Evolutionary conservation across 345 rosid genomes (phyloP).

Genomic region (Odontarrhena argentea): DNA sequence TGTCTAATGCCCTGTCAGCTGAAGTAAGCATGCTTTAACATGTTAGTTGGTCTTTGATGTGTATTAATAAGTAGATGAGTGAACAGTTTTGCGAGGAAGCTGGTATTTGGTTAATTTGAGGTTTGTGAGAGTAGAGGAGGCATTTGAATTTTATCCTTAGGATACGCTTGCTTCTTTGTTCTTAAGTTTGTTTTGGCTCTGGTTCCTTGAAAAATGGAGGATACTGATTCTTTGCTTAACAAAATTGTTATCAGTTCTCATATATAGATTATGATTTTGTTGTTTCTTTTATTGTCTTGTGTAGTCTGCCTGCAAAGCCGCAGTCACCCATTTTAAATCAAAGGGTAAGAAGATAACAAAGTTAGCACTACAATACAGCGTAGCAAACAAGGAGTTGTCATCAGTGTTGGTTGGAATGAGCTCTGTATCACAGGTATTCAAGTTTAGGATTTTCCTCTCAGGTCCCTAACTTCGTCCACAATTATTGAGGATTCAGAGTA

Average conservation of each 20-base stretch:
- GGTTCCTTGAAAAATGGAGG: slow-evolving; percentile 12
- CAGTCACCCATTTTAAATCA: slow-evolving; percentile 63
- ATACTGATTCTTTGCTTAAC: neutral
- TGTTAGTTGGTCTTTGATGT: slow-evolving; percentile 2
- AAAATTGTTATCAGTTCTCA: neutral
- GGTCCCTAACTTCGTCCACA: neutral
- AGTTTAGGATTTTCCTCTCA: neutral
- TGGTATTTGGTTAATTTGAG: neutral
- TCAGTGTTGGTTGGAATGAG: slow-evolving; percentile 88
- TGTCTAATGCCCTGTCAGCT: neutral
- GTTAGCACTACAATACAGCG: slow-evolving; percentile 85
- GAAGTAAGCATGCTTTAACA: neutral
- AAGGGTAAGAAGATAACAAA: slow-evolving; percentile 81
- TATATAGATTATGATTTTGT: neutral
- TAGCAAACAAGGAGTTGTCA: slow-evolving; percentile 72
- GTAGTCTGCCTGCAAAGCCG: slow-evolving; percentile 80
- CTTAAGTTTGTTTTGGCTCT: neutral
- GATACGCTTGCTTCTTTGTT: neutral
- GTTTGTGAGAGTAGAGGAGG: neutral
- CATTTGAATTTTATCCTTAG: neutral
- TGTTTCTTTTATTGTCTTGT: slow-evolving; percentile 9
- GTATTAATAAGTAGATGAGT: neutral
- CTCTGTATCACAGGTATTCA: slow-evolving; percentile 71
- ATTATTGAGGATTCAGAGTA: neutral
- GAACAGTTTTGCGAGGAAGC: neutral